These are phyloP conservation scores for Botryococcus braunii DNA, from an alignment of 163 green algal genomes.

Conservation along the genomic window DNA sequence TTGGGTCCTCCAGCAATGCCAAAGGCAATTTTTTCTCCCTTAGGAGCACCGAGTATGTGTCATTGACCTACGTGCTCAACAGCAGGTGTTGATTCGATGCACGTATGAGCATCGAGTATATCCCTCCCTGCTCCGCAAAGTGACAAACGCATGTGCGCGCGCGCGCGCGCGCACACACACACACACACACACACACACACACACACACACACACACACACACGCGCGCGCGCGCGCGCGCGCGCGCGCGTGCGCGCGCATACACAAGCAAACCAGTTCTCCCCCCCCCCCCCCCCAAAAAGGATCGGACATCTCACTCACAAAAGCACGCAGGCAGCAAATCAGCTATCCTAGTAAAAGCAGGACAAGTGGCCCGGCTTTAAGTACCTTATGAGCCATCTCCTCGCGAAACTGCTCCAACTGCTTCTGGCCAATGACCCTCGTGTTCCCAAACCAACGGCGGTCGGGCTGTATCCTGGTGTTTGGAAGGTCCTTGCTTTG, in stretches of 20 bases:
- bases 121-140: too few species aligned
- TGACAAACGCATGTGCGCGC: too few species aligned
- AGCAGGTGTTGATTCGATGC: background rate
- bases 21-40: constrained; percentile 93
- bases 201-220: too few species aligned
- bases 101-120: too few species aligned
- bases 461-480: constrained; percentile 93
- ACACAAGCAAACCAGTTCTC: too few species aligned
- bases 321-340: background rate
- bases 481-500: constrained; percentile 90
- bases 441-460: constrained; percentile 97
- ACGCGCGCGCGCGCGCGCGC: too few species aligned
- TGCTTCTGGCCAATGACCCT: constrained; percentile 94
- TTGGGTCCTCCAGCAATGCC: constrained; percentile 82
- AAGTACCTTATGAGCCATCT: constrained; percentile 90
- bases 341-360: too few species aligned
- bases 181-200: too few species aligned
- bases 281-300: background rate
- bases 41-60: constrained; percentile 91
- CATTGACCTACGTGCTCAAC: constrained; percentile 38
- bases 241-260: too few species aligned
- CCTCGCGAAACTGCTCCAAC: constrained; percentile 87
- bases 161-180: too few species aligned
- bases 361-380: too few species aligned
- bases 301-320: background rate